Evolutionary conservation across 139 green algal genomes (phyloP), one percentile per base, ranked within the genome.

Genomic region (Chlamydomonas applanata): DNA sequence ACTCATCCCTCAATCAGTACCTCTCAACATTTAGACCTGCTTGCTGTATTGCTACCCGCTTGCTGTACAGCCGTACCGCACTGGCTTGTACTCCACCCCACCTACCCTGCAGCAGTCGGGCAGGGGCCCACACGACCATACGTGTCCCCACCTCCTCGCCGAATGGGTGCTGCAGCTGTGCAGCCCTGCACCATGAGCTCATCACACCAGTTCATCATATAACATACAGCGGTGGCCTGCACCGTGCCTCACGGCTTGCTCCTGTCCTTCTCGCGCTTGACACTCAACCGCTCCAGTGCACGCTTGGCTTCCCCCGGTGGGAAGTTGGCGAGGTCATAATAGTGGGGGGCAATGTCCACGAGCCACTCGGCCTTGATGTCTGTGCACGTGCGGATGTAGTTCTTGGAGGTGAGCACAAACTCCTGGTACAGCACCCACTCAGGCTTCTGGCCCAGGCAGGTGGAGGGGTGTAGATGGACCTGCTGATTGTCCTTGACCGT

Each of bases 401-500:
- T 98, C 69, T 90, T 90, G 25, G 81, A 92, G 22, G 96, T 99
- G 56, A 99, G 84, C 72, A 99, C 96, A 90, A 99, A 99, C 82
- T 99, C 96, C 67, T 99, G 94, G 86, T 99, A 99, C 75, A 99
- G 61, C 40, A 93, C 94, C 91, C 95, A 99, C 83, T 99, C 95
- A 4, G 96, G 96, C 83, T 99, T 98, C 75, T 92, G 87, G 57
- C 97, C 89, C 35, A 99, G 88, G 80, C 89, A 94, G 22, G 91
- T 96, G 13, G 94, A 99, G 22, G 96, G 96, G 82, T 99, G 96
- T 33, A 98, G 82, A 82, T 96, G 89, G 61, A 99, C 95, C 74
- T 91, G 75, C 91, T 99, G 95, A 80, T 98, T 97, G 87, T 99
- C 96, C 85, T 99, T 99, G n/a, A 97, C 95, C 0, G 96, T 99